A percentile compares a stretch with the other conserved stretches of the same genome.
Evolutionary conservation across 2,329 filamentous ascomycete species (phyloP).

Genomic region (Calonectria pteridis): DNA sequence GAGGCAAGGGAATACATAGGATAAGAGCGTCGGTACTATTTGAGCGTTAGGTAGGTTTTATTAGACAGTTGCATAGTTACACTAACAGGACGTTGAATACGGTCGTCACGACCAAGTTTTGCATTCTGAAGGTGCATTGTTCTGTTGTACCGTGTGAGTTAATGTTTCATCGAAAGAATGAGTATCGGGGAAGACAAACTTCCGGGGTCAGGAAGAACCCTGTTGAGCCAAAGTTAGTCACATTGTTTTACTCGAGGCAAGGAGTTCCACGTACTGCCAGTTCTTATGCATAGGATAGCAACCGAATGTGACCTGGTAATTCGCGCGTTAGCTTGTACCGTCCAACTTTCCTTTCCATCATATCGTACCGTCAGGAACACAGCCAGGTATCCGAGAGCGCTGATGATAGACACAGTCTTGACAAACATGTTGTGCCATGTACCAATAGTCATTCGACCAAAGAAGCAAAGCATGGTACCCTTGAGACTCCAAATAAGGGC

Average conservation of each 20-base stretch:
- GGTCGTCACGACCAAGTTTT: slow-evolving; percentile 36
- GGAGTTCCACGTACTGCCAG: slow-evolving; percentile 37
- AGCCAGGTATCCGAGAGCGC: slow-evolving; percentile 25
- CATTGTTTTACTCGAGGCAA: fast-evolving
- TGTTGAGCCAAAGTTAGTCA: slow-evolving; percentile 9
- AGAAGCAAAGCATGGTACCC: slow-evolving; percentile 47
- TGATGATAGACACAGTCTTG: slow-evolving; percentile 24
- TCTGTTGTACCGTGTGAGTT: background rate
- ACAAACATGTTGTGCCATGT: slow-evolving; percentile 41
- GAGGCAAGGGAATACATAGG: slow-evolving; percentile 36
- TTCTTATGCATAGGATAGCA: slow-evolving; percentile 39
- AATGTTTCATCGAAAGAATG: background rate
- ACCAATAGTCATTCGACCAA: slow-evolving; percentile 44
- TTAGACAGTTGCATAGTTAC: no score
- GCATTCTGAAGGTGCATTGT: slow-evolving; percentile 32
- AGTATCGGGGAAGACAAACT: slow-evolving; percentile 15
- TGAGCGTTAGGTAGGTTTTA: background rate
- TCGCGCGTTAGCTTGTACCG: background rate
- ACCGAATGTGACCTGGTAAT: slow-evolving; percentile 34
- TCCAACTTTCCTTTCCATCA: fast-evolving
- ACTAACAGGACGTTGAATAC: slow-evolving; percentile 42
- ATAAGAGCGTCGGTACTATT: slow-evolving; percentile 34
- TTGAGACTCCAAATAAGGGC: slow-evolving; percentile 52
- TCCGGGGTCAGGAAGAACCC: slow-evolving; percentile 36
- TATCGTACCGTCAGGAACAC: slow-evolving; percentile 38